A percentile compares a stretch with the other conserved stretches of the same genome.
Conservation (phyloP, 768 basidiomycete genomes). For the Galerina sulciceps region DNA sequence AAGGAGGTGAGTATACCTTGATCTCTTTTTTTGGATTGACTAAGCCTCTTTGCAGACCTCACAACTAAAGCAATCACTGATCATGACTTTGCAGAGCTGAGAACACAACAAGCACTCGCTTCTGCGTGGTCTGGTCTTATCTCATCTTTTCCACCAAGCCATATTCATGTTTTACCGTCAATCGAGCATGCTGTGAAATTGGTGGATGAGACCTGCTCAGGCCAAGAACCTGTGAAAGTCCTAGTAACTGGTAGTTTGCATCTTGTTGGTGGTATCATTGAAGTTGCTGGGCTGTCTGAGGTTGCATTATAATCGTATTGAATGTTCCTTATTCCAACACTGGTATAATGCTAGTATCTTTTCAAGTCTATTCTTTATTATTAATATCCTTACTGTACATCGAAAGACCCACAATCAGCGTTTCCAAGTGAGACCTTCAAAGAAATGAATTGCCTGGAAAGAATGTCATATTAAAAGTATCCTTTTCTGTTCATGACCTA, state of each 20-base stretch:
- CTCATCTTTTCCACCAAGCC: constrained; percentile 60
- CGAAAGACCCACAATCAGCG: background rate
- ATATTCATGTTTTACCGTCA: constrained; percentile 82
- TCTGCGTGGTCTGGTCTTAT: constrained; percentile 71
- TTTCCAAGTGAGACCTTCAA: constrained; percentile 31
- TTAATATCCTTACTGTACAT: background rate
- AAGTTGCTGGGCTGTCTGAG: constrained; percentile 83
- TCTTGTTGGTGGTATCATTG: constrained; percentile 92
- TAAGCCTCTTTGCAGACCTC: constrained; percentile 63
- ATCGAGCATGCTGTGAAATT: constrained; percentile 86
- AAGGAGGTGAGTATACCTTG: constrained; percentile 68
- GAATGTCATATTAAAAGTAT: background rate
- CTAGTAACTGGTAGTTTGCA: constrained; percentile 93
- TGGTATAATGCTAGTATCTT: no score
- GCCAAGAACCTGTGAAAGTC: constrained; percentile 48
- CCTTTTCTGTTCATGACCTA: constrained; percentile 20
- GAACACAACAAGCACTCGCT: constrained; percentile 77
- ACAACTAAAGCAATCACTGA: constrained; percentile 68
- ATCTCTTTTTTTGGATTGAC: background rate
- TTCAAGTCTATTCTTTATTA: no score
- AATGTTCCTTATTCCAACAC: background rate
- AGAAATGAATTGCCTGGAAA: constrained; percentile 58
- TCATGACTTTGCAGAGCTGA: constrained; percentile 65
- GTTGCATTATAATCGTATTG: constrained; percentile 52
- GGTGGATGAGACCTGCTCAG: constrained; percentile 49